A percentile compares a stretch with the other conserved stretches of the same genome.
These are phyloP conservation scores for Aspergillus sclerotialis DNA, from an alignment of 2,329 filamentous ascomycete species.

Conservation along the genomic window DNA sequence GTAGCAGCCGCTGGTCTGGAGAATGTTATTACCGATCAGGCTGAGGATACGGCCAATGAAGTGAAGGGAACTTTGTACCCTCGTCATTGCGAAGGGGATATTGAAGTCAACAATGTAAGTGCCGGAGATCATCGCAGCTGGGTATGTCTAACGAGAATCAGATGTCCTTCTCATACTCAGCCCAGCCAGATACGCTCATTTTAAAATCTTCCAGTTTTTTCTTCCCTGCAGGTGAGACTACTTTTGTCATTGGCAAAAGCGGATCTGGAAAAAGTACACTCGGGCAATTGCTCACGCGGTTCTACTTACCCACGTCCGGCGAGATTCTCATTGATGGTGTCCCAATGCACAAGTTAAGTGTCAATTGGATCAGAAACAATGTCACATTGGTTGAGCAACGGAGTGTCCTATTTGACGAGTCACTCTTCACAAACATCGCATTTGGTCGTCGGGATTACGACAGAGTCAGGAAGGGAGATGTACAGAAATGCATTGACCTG, in stretches of 20 bases:
- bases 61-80: conserved; percentile 26
- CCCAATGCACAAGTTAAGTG: conserved; percentile 55
- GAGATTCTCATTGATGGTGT: conserved; percentile 62
- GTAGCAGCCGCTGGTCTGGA: conserved; percentile 61
- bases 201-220: conserved; percentile 58
- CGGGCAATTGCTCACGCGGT: conserved; percentile 68
- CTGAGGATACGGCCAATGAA: conserved; percentile 12
- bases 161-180: conserved; percentile 71
- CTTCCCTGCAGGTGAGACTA: conserved; percentile 66
- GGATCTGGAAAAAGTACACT: conserved; percentile 92
- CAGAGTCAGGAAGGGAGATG: conserved; percentile 45
- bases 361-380: conserved; percentile 67
- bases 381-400: conserved; percentile 77
- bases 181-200: conserved; percentile 54
- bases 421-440: conserved; percentile 68
- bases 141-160: too few species aligned
- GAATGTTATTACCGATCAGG: conserved; percentile 32
- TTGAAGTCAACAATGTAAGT: conserved; percentile 61
- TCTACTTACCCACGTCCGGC: conserved; percentile 64
- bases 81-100: conserved; percentile 53
- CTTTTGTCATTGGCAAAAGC: conserved; percentile 76
- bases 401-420: conserved; percentile 74
- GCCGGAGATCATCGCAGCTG: too few species aligned
- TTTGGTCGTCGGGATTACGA: conserved; percentile 55
- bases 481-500: conserved; percentile 57